A percentile compares a stretch with the other conserved stretches of the same genome.
phyloP scores from a whole-genome alignment of 2,329 filamentous ascomycete genomes.

The Ophiostoma australiae region DNA sequence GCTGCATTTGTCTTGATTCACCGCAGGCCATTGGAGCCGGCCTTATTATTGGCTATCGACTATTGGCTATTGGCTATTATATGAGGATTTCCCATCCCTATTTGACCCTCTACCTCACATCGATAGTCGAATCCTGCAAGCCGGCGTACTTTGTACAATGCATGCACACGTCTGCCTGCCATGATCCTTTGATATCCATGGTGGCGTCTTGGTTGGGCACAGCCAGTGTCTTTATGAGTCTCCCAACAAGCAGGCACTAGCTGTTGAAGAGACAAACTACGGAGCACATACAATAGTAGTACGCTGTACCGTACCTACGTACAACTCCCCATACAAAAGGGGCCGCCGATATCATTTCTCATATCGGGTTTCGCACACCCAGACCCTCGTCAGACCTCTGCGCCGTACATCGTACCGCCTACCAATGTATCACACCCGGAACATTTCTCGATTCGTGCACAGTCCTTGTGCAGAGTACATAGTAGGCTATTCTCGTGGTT shows the following conservation, averaged over 20 bases:
- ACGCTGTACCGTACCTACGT: too few species aligned
- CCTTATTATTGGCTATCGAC: not conserved
- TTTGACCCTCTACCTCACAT: not conserved
- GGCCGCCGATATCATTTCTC: not conserved
- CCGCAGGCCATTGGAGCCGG: not conserved
- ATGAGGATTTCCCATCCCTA: too few species aligned
- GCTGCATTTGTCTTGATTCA: not conserved
- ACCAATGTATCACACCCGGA: not conserved
- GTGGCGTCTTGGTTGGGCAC: not conserved
- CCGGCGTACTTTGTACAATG: too few species aligned
- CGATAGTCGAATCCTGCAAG: not conserved
- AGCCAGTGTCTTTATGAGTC: not conserved
- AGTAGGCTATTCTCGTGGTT: not conserved
- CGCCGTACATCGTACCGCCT: not conserved
- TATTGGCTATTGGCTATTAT: not conserved
- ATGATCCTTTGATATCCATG: not conserved
- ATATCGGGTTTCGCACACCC: not conserved
- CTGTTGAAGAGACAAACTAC: not conserved
- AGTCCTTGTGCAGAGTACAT: not conserved
- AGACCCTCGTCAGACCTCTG: not conserved
- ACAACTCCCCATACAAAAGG: not conserved
- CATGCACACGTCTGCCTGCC: too few species aligned
- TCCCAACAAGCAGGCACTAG: not conserved
- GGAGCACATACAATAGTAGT: too few species aligned
- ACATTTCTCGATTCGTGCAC: conserved; percentile 3